Evolutionary conservation across 177 flowering plant species (phyloP).

Genomic region (Vitis hybrid): DNA sequence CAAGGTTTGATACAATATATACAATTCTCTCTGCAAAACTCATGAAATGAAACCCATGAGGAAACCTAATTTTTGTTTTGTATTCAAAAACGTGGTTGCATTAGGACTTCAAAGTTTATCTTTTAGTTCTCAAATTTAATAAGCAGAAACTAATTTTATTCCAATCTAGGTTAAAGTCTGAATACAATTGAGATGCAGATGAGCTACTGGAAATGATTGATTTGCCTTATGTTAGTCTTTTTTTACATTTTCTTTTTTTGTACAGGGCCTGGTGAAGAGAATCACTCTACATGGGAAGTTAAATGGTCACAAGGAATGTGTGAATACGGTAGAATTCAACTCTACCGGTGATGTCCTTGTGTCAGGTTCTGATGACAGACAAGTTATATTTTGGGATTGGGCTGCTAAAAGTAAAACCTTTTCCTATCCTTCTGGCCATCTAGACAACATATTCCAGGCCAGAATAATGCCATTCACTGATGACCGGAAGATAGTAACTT

Average conservation of each 20-base stretch:
- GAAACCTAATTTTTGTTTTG: too few relatives aligned
- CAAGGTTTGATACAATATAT: too few relatives aligned
- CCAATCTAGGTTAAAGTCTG: background rate
- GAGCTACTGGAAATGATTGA: background rate
- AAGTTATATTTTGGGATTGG: constrained; percentile 67
- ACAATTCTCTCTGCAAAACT: too few relatives aligned
- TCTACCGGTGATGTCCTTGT: constrained; percentile 59
- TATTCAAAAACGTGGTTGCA: too few relatives aligned
- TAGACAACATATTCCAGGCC: constrained; percentile 60
- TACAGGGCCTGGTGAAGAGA: constrained; percentile 43
- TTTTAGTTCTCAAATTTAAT: too few relatives aligned
- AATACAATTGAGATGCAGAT: background rate
- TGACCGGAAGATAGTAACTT: constrained; percentile 55
- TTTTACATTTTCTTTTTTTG: constrained; percentile 10
- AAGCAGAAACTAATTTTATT: too few relatives aligned
- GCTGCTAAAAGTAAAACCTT: constrained; percentile 29
- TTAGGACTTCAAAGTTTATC: too few relatives aligned
- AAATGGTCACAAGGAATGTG: constrained; percentile 63
- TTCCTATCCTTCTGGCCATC: constrained; percentile 58
- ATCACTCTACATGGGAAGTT: constrained; percentile 48
- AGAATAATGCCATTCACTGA: constrained; percentile 63
- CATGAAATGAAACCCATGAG: too few relatives aligned
- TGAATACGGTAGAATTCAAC: constrained; percentile 63
- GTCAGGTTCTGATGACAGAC: constrained; percentile 74
- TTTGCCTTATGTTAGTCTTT: background rate